Evolutionary conservation across 1,284 basidiomycete species (phyloP).

Genomic region (Naganishia albida): DNA sequence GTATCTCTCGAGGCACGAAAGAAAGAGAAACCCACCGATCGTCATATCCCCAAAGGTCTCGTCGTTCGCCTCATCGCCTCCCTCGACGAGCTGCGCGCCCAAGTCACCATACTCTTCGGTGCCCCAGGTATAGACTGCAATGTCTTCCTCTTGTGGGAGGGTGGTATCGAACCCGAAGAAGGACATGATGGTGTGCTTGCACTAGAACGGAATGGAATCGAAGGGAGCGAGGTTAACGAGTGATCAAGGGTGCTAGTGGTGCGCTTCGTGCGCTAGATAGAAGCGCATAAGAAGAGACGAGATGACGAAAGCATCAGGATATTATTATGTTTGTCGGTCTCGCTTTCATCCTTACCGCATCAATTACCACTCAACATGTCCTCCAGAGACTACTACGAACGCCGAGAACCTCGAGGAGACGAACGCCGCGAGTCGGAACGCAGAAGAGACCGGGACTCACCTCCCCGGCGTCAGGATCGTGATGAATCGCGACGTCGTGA

Average conservation of each 20-base stretch:
- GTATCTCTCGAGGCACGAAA: not conserved
- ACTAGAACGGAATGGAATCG: not conserved
- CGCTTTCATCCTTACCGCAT: no score
- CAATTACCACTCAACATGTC: no score
- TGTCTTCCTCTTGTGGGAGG: constrained; percentile 63
- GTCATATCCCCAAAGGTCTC: constrained; percentile 83
- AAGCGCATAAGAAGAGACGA: constrained; percentile 16
- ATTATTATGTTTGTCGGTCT: no score
- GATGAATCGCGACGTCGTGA: no score
- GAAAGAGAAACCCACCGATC: constrained; percentile 63
- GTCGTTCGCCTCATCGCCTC: constrained; percentile 86
- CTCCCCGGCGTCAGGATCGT: no score
- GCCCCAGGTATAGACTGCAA: constrained; percentile 59
- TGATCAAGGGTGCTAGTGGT: not conserved
- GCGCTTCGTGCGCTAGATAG: not conserved
- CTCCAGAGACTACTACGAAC: no score
- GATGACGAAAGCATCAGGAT: constrained; percentile 8
- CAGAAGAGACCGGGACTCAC: constrained; percentile 23
- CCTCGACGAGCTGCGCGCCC: constrained; percentile 81
- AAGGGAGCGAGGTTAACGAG: not conserved
- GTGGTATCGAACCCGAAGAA: constrained; percentile 55
- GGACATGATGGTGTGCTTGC: constrained; percentile 42
- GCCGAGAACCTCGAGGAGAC: not conserved
- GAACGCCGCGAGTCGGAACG: no score
- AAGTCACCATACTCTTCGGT: constrained; percentile 81